Evolutionary conservation across 495 filamentous ascomycete genomes (phyloP), one percentile per base, ranked within the genome.

Genomic region (Chaetomium cochliodes): DNA sequence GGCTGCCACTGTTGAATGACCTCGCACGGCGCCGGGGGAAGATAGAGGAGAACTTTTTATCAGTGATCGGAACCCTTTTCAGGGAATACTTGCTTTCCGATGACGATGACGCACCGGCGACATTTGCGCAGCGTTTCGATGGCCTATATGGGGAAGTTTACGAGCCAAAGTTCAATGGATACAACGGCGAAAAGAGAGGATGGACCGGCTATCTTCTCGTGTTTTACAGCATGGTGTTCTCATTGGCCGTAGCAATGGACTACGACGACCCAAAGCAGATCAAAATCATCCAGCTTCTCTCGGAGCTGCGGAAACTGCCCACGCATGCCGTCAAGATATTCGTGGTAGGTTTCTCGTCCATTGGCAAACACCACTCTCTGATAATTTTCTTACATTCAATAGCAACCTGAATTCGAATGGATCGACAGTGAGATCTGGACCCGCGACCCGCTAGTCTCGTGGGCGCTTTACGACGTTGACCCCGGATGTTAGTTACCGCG

Each of bases 381-480:
- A 55, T n/a, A 25, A n/a, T 16, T 30, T 37, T 23, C 18, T 18
- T 44, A 23, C 46, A 6, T 23, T 3, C n/a, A 9, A 9, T 20
- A 60, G 44, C 23, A 60, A 60, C 3, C 42, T 0, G 57, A 60
- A 9, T 49, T 60, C 26, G 57, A 20, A 28, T 60, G 57, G 57
- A 4, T 60, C 5, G 57, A 60, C 26, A 22, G 23, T 22, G 22
- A 60, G 8, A 37, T 60, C 16, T 60, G 57, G 57, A 22, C 16
- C 20, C 26, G n/a, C 15, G 42, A 60, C 9, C 57, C 44, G 25
- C 11, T 30, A 0, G 3, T 60, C 15, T 26, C 42, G n/a, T n/a
- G 16, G 42, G 9, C 11, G 7, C 25, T 60, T 22, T 2, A 11
- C 4, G 5, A 26, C 23, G 1, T 0, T 11, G 23, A 46, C 26